A percentile compares a stretch with the other conserved stretches of the same genome.
Conservation (phyloP, 805 yeast species). For the Suhomyces vadensis region DNA sequence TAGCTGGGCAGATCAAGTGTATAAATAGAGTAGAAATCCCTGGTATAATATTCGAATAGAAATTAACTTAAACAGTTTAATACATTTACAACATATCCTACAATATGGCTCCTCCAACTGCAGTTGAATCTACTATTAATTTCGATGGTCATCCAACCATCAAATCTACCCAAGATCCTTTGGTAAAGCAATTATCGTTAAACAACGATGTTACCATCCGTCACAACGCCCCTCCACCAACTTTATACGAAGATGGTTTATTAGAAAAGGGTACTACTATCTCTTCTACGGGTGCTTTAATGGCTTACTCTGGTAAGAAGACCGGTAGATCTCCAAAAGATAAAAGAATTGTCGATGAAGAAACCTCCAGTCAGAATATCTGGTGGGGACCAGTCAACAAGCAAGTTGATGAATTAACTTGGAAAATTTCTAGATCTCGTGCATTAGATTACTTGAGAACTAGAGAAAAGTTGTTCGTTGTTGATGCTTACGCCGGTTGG, state of each 20-base stretch:
- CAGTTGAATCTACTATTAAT: conserved; percentile 45
- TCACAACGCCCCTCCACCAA: conserved; percentile 92
- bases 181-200: conserved; percentile 45
- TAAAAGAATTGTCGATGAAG: conserved; percentile 96
- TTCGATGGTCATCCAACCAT: conserved; percentile 42
- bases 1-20: not conserved
- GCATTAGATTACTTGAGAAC: conserved; percentile 97
- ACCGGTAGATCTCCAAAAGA: conserved; percentile 99
- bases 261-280: conserved; percentile 88
- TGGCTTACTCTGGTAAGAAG: conserved; percentile 93
- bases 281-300: conserved; percentile 89
- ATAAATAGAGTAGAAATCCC: not conserved
- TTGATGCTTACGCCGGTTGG: conserved; percentile 99
- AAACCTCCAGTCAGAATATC: conserved; percentile 73
- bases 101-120: conserved; percentile 46
- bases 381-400: conserved; percentile 99
- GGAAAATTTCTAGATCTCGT: conserved; percentile 94
- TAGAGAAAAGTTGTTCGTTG: conserved; percentile 88
- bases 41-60: no score
- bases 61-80: no score
- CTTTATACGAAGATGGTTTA: conserved; percentile 91
- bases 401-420: conserved; percentile 88
- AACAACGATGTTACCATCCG: conserved; percentile 66
- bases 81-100: not conserved
- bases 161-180: conserved; percentile 41